Conservation (phyloP, 768 basidiomycete genomes). For the Leucogyrophana mollusca region DNA sequence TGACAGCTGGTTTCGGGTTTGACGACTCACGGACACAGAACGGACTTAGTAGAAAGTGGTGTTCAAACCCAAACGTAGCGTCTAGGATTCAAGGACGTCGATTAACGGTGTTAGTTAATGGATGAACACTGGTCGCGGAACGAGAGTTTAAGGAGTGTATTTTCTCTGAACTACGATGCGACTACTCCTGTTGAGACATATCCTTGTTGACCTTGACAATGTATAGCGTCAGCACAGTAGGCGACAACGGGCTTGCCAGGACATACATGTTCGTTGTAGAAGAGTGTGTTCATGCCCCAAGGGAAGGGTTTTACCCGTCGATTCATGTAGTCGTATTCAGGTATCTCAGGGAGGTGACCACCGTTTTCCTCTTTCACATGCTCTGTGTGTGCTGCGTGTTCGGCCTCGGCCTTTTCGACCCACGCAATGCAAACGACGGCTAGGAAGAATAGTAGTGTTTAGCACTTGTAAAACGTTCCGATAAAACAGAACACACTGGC, state of each 20-base stretch:
- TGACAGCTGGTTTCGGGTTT: too few relatives aligned
- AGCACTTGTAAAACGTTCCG: slow-evolving; percentile 9
- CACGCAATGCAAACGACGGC: slow-evolving; percentile 33
- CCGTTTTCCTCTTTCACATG: slow-evolving; percentile 73
- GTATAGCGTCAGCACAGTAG: slow-evolving; percentile 5
- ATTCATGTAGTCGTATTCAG: slow-evolving; percentile 79
- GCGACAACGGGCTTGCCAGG: neutral
- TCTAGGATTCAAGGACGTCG: too few relatives aligned
- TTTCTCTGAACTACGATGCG: too few relatives aligned
- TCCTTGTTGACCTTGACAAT: slow-evolving; percentile 61
- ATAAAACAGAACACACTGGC: slow-evolving; percentile 53
- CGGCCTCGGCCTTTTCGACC: slow-evolving; percentile 52
- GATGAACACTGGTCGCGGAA: too few relatives aligned
- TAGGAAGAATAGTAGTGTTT: slow-evolving; percentile 5
- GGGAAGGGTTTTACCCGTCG: slow-evolving; percentile 77
- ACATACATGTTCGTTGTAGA: slow-evolving; percentile 74
- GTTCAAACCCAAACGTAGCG: too few relatives aligned
- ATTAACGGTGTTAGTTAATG: too few relatives aligned
- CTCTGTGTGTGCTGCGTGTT: slow-evolving; percentile 70
- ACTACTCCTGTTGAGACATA: slow-evolving; percentile 35
- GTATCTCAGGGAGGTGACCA: slow-evolving; percentile 67
- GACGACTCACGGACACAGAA: too few relatives aligned
- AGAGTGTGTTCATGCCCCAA: slow-evolving; percentile 82
- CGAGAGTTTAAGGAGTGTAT: too few relatives aligned
- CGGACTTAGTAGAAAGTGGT: too few relatives aligned